Conservation (phyloP, 83 land plant species). For the Picea abies region DNA sequence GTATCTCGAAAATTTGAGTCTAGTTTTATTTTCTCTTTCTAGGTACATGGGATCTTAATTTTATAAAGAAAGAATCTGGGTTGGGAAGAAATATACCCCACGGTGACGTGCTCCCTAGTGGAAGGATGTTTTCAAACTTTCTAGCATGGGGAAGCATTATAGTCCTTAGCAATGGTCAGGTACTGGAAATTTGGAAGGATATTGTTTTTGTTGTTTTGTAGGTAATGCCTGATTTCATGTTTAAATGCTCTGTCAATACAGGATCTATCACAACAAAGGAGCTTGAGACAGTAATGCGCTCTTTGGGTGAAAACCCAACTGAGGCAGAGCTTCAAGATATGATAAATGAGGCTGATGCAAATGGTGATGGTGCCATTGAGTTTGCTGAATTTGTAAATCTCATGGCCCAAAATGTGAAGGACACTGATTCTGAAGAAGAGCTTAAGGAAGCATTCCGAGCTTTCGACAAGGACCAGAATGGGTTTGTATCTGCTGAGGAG, state of each 20-base stretch:
- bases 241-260: constrained; percentile 4
- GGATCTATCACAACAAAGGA: constrained; percentile 56
- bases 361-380: constrained; percentile 57
- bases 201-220: no score
- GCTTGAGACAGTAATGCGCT: constrained; percentile 74
- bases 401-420: constrained; percentile 58
- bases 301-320: constrained; percentile 77
- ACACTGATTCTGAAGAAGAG: constrained; percentile 64
- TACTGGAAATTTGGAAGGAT: no score
- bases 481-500: constrained; percentile 48
- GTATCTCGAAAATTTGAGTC: no score
- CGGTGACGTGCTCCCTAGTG: no score
- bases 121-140: no score
- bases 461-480: constrained; percentile 68
- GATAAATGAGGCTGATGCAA: constrained; percentile 31
- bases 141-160: no score
- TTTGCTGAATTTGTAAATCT: constrained; percentile 60
- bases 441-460: constrained; percentile 74
- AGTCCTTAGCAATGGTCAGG: no score
- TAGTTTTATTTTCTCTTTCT: no score
- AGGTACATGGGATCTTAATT: no score
- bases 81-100: no score
- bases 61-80: no score
- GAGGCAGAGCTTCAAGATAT: constrained; percentile 67
- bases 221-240: no score